phyloP scores from a whole-genome alignment of 495 filamentous ascomycete genomes.

The Terfezia claveryi region DNA sequence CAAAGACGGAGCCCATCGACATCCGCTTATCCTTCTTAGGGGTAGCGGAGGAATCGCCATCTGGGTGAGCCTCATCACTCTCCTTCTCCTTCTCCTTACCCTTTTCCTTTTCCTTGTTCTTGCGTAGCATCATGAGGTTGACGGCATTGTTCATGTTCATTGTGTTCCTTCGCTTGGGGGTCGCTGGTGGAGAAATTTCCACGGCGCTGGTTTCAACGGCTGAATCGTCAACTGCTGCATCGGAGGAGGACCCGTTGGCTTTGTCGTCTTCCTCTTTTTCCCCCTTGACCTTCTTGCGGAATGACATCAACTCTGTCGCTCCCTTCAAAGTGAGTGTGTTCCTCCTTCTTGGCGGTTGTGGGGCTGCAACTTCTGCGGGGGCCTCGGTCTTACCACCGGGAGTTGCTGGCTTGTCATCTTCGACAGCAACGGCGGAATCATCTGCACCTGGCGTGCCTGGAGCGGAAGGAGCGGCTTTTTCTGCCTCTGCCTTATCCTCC shows the following conservation, averaged over 20 bases:
- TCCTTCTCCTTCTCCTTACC: not conserved
- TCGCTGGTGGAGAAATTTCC: not conserved
- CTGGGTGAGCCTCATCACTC: not conserved
- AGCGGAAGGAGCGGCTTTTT: not conserved
- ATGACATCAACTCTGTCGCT: too few species aligned
- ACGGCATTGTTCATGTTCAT: not conserved
- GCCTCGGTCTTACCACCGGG: too few species aligned
- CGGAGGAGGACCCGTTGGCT: too few species aligned
- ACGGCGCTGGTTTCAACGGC: not conserved
- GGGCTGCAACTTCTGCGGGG: too few species aligned
- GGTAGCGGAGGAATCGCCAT: not conserved
- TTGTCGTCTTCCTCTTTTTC: too few species aligned
- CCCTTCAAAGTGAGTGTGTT: too few species aligned
- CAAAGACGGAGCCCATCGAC: not conserved
- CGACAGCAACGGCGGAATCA: not conserved
- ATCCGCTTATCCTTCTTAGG: not conserved
- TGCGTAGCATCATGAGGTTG: not conserved
- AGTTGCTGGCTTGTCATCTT: too few species aligned
- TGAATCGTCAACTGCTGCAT: too few species aligned
- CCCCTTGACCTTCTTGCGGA: too few species aligned
- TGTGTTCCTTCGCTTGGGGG: not conserved
- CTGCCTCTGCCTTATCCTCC: not conserved
- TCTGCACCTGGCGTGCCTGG: not conserved
- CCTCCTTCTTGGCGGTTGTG: too few species aligned
- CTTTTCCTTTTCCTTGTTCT: not conserved